Evolutionary conservation across 2,329 filamentous ascomycete species (phyloP).

Genomic region (Xenoacremonium recifei): DNA sequence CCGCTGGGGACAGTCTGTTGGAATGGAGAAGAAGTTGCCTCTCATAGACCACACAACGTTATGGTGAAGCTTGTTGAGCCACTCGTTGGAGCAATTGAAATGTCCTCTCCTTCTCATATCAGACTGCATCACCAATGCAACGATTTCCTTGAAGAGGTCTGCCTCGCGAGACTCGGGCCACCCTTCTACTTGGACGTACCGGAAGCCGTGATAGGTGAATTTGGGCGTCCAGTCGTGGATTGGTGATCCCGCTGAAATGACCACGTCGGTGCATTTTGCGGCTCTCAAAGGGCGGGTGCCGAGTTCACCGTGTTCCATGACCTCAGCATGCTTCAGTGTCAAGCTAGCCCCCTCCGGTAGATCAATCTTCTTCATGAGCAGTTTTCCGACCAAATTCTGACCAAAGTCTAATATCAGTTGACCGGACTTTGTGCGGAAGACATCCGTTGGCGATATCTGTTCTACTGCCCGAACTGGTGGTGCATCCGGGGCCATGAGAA

Average conservation of each 20-base stretch:
- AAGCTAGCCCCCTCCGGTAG: constrained; percentile 39
- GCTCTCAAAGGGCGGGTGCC: constrained; percentile 36
- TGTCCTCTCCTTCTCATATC: constrained; percentile 49
- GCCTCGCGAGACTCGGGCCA: constrained; percentile 31
- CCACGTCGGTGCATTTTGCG: constrained; percentile 39
- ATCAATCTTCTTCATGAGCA: constrained; percentile 34
- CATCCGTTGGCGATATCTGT: constrained; percentile 26
- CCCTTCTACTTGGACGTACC: constrained; percentile 46
- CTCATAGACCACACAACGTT: constrained; percentile 56
- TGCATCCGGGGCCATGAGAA: constrained; percentile 36
- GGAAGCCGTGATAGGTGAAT: constrained; percentile 55
- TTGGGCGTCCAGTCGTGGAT: constrained; percentile 39
- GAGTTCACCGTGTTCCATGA: constrained; percentile 47
- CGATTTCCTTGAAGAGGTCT: constrained; percentile 16
- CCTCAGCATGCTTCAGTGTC: constrained; percentile 50
- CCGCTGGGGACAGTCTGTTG: constrained; percentile 55
- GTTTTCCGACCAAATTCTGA: constrained; percentile 53
- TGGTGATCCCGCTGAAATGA: neutral
- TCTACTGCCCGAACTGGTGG: constrained; percentile 40
- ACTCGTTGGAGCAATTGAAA: constrained; percentile 48
- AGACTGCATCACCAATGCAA: constrained; percentile 42
- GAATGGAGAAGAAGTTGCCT: constrained; percentile 55
- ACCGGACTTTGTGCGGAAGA: constrained; percentile 35
- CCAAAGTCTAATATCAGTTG: constrained; percentile 52
- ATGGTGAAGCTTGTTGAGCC: constrained; percentile 51